Evolutionary conservation across 1,284 basidiomycete genomes (phyloP), one percentile per base, ranked within the genome.

Genomic region (Somion occarium): DNA sequence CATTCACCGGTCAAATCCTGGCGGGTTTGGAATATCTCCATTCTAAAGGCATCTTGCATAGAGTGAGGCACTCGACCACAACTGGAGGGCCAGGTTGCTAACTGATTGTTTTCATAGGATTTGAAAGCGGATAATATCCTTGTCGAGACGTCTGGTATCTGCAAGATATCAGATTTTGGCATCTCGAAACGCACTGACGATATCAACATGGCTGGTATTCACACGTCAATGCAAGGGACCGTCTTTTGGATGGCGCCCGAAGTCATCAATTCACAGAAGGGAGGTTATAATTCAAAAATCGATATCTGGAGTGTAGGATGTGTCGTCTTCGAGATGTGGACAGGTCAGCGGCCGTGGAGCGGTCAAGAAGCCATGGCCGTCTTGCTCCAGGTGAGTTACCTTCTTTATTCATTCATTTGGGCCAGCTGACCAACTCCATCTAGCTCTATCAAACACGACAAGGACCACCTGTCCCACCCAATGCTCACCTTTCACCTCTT

Each of bases 181-280:
- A 96, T 97, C 52, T 95, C 92, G 11, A 98, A 96, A 69, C 82
- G 89, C 56, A 93, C 83, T 50, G 81, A 85, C 53, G 91, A 96
- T 59, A 90, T 95, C 54, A 85, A 93, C 61, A 85, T 86, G 60
- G 88, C 89, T 55, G 88, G 81, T 23, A 86, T 80, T 30, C 80
- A 80, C 52, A 95, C 93, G 1, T 90, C 91, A 46, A 91, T 99
- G 87, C 91, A 94, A 69, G 97, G 97, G 18, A 95, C 93, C 15
- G 89, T 98, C 44, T 99, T 98, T 69, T 99, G 97, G 92, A 99
- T 99, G 96, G 96, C 97, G 5, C 97, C 96, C 1, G 96, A 99
- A 72, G 93, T 99, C 37, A 83, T 96, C 53, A 82, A 90, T 55
- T 84, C 86, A 30, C 83, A 89, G 62, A 83, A 86, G 61, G 86